Percentiles rank a stretch among this genome's conserved stretches.
Evolutionary conservation across 2,329 filamentous ascomycete genomes (phyloP).

Genomic region (Penicillium polonicum): DNA sequence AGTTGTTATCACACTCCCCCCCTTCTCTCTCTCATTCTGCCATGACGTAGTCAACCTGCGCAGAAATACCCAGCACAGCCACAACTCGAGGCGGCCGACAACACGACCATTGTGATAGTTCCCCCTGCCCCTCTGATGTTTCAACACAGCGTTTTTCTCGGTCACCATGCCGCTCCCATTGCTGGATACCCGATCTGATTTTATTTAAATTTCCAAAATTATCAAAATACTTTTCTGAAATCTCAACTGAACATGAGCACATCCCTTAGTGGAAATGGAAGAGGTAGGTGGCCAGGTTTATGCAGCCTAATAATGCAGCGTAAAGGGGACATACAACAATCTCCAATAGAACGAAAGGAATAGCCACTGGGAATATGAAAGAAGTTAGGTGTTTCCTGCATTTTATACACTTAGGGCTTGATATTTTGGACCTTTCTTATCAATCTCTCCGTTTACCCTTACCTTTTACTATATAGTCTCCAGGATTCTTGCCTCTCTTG

Average conservation of each 20-base stretch:
- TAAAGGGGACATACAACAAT: neutral
- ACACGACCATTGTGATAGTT: conserved; percentile 8
- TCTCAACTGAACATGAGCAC: neutral
- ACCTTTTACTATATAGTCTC: neutral
- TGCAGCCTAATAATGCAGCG: too few species aligned
- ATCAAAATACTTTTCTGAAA: neutral
- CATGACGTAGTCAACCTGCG: conserved; percentile 27
- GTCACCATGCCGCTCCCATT: conserved; percentile 21
- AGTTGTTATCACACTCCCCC: neutral
- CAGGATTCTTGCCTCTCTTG: neutral
- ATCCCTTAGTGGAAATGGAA: neutral
- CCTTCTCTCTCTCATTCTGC: conserved; percentile 5
- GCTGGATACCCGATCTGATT: conserved; percentile 38
- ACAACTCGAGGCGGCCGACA: conserved; percentile 6
- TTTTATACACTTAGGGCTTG: neutral
- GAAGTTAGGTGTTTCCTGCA: neutral
- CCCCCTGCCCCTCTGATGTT: conserved; percentile 15
- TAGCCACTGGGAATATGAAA: neutral
- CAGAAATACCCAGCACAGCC: conserved; percentile 17
- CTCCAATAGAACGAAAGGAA: neutral
- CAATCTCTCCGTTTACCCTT: neutral
- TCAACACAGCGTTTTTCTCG: conserved; percentile 29
- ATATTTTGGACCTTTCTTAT: neutral
- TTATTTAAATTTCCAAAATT: conserved; percentile 12
- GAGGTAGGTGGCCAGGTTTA: neutral